phyloP scores from a whole-genome alignment of 176 grass and related monocot genomes.

The Eremochloa ophiuroides region DNA sequence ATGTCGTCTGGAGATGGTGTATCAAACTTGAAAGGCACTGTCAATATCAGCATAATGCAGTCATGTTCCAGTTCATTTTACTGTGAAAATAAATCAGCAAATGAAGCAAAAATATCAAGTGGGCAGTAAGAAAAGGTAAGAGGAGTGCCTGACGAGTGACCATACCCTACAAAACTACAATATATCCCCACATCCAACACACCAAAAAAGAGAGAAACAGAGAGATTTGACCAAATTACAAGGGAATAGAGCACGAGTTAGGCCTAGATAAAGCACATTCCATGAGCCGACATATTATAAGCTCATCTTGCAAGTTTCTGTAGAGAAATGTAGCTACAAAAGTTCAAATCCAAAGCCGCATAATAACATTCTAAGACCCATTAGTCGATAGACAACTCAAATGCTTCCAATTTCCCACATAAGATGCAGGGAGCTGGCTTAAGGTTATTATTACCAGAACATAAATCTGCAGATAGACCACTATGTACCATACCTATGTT shows the following conservation, averaged over 20 bases:
- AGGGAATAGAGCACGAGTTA: not conserved
- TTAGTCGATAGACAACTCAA: not conserved
- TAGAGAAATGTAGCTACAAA: not conserved
- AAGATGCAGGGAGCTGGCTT: not conserved
- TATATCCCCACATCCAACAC: not conserved
- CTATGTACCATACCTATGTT: conserved; percentile 51
- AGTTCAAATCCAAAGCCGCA: not conserved
- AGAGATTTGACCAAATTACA: conserved; percentile 1
- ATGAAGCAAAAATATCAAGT: not conserved
- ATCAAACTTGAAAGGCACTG: conserved; percentile 95
- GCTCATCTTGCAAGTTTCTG: not conserved
- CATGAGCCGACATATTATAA: not conserved
- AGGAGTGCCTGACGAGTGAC: not conserved
- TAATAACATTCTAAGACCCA: conserved; percentile 5
- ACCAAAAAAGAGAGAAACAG: not conserved
- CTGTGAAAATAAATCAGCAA: not conserved
- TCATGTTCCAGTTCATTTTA: conserved; percentile 29
- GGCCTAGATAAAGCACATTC: not conserved
- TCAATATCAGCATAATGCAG: conserved; percentile 33
- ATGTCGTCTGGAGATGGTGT: conserved; percentile 80
- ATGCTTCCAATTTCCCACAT: not conserved
- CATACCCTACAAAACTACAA: not conserved
- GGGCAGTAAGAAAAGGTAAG: not conserved
- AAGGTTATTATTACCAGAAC: not conserved
- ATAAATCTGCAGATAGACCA: not conserved